Evolutionary conservation across 2,329 filamentous ascomycete species (phyloP), one percentile per base, ranked within the genome.

Genomic region (Tolypocladium paradoxum): DNA sequence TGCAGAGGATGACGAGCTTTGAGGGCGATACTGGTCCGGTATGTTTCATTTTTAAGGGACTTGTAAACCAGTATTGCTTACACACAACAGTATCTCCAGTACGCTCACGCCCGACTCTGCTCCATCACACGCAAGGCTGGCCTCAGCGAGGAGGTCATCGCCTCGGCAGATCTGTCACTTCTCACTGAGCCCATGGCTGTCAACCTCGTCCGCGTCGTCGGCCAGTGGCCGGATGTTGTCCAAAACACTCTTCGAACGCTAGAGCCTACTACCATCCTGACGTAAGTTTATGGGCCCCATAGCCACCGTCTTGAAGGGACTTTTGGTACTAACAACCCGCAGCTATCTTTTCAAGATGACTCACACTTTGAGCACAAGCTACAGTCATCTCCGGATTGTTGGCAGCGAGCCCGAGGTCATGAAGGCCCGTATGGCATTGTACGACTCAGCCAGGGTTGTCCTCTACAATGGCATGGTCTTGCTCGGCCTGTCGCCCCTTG

Each of bases 161-260:
- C 73, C 12, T 73, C 70, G 14, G 84, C 87, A 22, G 81, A 92
- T 65, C 73, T 88, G 50, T 76, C 76, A 12, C 78, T 90, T 43
- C 78, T 92, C 33, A 82, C 75, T 1, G 88, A 90, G 70, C 72
- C 80, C 38, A 87, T 90, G 64, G 88, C 87, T 24, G 69, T 83
- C 48, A 84, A 90, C 61, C 76, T 92, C 38, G 77, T 90, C 58
- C 82, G 90, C 34, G 77, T 87, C 47, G 77, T 95, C n/a, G 79
- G 85, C 9, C 87, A 90, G 65, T 95, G 88, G 79, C 90, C 90
- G 2, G 90, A 95, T 62, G 87, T 90, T 6, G 83, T 95, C 54
- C 76, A 85, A 64, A 92, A 92, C 70, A 91, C 90, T 0, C 75
- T 93, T 61, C 88, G 88, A 76, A 95, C 88, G 0, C 78, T 90